Evolutionary conservation across 192 early-diverging fungal species (phyloP).

Genomic region (Coemansia sp.): DNA sequence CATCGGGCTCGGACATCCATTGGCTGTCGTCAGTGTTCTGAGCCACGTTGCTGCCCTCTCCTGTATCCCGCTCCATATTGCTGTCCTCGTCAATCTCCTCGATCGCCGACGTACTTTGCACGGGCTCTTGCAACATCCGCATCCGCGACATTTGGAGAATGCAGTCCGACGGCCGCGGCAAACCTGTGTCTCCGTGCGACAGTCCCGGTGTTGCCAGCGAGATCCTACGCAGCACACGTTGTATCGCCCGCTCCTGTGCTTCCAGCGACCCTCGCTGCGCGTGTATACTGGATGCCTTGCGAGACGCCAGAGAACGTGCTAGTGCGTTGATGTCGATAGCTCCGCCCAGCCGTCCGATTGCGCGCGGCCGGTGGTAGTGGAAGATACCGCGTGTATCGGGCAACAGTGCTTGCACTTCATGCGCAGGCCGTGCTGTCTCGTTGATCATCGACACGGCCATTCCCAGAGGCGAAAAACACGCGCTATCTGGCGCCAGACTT

Average conservation of each 20-base stretch:
- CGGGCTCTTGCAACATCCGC: slow-evolving; percentile 3
- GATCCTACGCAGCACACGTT: slow-evolving; percentile 13
- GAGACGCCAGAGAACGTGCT: slow-evolving; percentile 3
- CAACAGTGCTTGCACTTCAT: slow-evolving; percentile 24
- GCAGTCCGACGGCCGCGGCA: background rate
- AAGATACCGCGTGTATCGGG: slow-evolving; percentile 26
- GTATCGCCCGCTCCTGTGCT: slow-evolving; percentile 5
- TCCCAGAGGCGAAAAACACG: slow-evolving; percentile 28
- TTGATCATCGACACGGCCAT: slow-evolving; percentile 23
- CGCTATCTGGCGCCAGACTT: background rate
- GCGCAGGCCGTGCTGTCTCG: background rate
- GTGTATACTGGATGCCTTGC: background rate
- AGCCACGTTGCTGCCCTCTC: background rate
- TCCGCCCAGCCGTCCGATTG: background rate
- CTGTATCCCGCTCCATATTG: background rate
- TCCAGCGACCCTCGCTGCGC: slow-evolving; percentile 5
- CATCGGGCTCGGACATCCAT: slow-evolving; percentile 36
- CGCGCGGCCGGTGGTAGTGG: slow-evolving; percentile 42
- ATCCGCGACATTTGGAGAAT: background rate
- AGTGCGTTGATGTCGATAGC: slow-evolving; percentile 7
- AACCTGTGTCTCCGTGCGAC: background rate
- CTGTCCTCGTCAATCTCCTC: background rate
- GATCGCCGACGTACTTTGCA: background rate
- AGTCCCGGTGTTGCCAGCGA: slow-evolving; percentile 5
- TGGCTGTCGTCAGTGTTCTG: slow-evolving; percentile 11